A percentile compares a stretch with the other conserved stretches of the same genome.
Conservation (phyloP, 441 rosid genomes). For the Erodium texanum region DNA sequence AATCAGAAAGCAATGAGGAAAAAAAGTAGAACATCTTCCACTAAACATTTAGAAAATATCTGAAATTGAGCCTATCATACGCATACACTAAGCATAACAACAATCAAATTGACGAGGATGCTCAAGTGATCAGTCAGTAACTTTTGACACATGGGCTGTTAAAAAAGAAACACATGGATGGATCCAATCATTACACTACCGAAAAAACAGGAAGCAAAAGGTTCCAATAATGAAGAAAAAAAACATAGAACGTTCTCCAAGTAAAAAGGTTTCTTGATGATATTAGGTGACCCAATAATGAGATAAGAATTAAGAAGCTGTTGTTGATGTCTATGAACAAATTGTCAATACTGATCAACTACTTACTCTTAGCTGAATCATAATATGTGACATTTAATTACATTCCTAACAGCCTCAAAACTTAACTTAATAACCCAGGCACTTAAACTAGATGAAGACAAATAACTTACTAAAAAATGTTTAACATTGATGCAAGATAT, state of each 20-base stretch:
- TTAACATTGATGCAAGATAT: neutral
- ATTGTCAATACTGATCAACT: neutral
- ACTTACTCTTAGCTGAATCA: neutral
- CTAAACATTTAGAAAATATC: neutral
- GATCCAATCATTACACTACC: neutral
- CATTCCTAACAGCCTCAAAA: neutral
- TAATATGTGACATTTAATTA: conserved; percentile 1
- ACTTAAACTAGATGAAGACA: neutral
- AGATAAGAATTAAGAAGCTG: neutral
- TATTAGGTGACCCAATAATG: neutral
- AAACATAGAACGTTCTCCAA: too few species aligned
- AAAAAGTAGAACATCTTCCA: neutral
- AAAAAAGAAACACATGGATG: neutral
- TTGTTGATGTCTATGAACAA: neutral
- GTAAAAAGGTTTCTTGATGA: neutral
- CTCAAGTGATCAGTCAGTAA: neutral
- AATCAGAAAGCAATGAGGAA: neutral
- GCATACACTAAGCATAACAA: neutral
- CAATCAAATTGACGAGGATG: neutral
- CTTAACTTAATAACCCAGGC: conserved; percentile 3
- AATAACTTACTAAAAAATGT: conserved; percentile 7
- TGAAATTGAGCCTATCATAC: neutral
- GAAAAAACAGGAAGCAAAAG: neutral
- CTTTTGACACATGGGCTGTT: conserved; percentile 1
- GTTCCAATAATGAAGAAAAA: neutral